Evolutionary conservation across 306 rosid genomes (phyloP).

Genomic region (Neltuma alba): DNA sequence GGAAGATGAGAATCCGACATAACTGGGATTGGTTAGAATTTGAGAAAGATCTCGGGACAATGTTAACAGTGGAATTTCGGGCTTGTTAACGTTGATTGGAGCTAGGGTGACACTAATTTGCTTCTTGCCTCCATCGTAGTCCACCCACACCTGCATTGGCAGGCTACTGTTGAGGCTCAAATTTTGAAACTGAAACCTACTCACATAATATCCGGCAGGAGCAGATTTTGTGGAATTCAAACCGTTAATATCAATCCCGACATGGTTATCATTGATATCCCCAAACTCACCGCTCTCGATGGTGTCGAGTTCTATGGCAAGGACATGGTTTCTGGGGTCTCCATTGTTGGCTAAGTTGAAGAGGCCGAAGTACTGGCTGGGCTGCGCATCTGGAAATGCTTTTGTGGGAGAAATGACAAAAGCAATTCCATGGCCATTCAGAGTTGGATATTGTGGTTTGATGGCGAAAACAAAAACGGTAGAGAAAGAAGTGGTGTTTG

Average conservation of each 20-base stretch:
- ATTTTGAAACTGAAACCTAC: neutral
- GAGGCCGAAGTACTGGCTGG: neutral
- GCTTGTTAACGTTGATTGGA: conserved; percentile 45
- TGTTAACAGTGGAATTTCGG: conserved; percentile 36
- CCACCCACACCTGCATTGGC: conserved; percentile 63
- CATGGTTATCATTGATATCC: conserved; percentile 69
- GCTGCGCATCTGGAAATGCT: conserved; percentile 37
- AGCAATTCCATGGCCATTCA: conserved; percentile 58
- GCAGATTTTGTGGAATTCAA: conserved; percentile 30
- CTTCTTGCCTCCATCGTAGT: conserved; percentile 50
- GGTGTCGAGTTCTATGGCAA: conserved; percentile 15
- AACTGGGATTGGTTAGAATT: conserved; percentile 41
- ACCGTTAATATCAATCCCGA: conserved; percentile 62
- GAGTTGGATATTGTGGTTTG: neutral
- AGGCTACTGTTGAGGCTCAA: conserved; percentile 50
- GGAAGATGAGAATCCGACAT: conserved; percentile 69
- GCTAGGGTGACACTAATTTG: conserved; percentile 55
- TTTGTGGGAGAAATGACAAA: conserved; percentile 59
- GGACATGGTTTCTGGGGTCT: neutral
- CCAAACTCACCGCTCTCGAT: conserved; percentile 37
- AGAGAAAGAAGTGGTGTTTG: conserved; percentile 54
- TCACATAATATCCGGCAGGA: conserved; percentile 44
- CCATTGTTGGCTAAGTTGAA: neutral
- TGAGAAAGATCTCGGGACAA: neutral
- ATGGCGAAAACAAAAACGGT: conserved; percentile 38